A percentile compares a stretch with the other conserved stretches of the same genome.
Conservation (phyloP, 2,329 filamentous ascomycete genomes). For the Exophiala xenobiotica region DNA sequence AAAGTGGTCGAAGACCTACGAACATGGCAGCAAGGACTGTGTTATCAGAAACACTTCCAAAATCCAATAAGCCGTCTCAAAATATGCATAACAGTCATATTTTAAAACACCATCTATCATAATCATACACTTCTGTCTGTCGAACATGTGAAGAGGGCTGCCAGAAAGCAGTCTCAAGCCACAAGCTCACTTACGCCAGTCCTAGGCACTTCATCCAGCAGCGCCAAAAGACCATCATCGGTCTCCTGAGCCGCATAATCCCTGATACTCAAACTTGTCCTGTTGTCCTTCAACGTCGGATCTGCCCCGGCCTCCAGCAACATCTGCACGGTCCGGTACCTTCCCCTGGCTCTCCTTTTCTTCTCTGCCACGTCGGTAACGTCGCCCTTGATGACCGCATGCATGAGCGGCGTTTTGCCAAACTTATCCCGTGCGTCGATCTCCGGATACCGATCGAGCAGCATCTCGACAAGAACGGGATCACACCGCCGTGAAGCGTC, state of each 20-base stretch:
- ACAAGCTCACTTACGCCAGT: conserved; percentile 16
- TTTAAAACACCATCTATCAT: neutral
- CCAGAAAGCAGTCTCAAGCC: conserved; percentile 5
- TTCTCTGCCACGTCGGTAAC: conserved; percentile 7
- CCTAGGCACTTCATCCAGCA: conserved; percentile 10
- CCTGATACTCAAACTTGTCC: conserved; percentile 6
- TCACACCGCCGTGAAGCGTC: conserved; percentile 27
- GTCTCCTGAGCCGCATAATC: conserved; percentile 14
- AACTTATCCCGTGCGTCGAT: conserved; percentile 24
- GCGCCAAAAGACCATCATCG: conserved; percentile 13
- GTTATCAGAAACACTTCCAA: no score
- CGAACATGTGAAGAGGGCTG: neutral
- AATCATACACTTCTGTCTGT: neutral
- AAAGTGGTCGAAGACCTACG: no score
- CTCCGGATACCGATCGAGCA: conserved; percentile 15
- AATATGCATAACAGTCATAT: neutral
- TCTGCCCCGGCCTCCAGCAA: conserved; percentile 22
- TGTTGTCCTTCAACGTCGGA: conserved; percentile 12
- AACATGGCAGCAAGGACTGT: no score
- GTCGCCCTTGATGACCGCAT: conserved; percentile 24
- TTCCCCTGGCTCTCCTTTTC: conserved; percentile 1
- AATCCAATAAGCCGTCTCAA: neutral
- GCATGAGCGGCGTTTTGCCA: conserved; percentile 28
- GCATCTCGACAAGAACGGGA: conserved; percentile 19
- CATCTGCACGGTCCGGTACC: conserved; percentile 14